phyloP scores from a whole-genome alignment of 2,329 filamentous ascomycete species.

The Akanthomyces lecanii region DNA sequence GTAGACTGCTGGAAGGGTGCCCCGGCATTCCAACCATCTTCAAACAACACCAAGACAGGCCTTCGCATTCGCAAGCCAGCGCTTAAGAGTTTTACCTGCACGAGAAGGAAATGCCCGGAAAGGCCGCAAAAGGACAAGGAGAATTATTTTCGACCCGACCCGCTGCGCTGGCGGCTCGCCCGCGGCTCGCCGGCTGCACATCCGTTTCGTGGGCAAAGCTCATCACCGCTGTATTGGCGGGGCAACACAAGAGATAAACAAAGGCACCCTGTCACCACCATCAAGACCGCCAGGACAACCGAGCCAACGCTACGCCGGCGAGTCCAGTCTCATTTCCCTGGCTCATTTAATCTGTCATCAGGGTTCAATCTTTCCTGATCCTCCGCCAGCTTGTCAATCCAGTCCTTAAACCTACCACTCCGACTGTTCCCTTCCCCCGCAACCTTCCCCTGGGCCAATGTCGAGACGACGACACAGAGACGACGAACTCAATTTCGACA shows the following conservation, averaged over 20 bases:
- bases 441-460: constrained; percentile 20
- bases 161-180: not conserved
- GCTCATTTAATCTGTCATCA: not conserved
- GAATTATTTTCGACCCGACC: not conserved
- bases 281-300: constrained; percentile 13
- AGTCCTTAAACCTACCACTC: not conserved
- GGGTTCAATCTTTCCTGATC: not conserved
- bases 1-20: not conserved
- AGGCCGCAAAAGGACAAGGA: not conserved
- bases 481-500: constrained; percentile 42
- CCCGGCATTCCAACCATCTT: not conserved
- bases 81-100: not conserved
- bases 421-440: not conserved
- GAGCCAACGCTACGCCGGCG: not conserved
- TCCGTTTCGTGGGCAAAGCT: constrained; percentile 6
- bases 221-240: constrained; percentile 15
- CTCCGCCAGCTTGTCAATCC: not conserved
- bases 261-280: constrained; percentile 11
- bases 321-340: constrained; percentile 4
- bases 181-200: not conserved
- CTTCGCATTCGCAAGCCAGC: not conserved
- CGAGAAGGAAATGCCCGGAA: not conserved
- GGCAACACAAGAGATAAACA: constrained; percentile 17
- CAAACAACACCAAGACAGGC: not conserved
- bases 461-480: constrained; percentile 27